A percentile compares a stretch with the other conserved stretches of the same genome.
Evolutionary conservation across 2,329 filamentous ascomycete genomes (phyloP).

Genomic region (Massarina eburnea): DNA sequence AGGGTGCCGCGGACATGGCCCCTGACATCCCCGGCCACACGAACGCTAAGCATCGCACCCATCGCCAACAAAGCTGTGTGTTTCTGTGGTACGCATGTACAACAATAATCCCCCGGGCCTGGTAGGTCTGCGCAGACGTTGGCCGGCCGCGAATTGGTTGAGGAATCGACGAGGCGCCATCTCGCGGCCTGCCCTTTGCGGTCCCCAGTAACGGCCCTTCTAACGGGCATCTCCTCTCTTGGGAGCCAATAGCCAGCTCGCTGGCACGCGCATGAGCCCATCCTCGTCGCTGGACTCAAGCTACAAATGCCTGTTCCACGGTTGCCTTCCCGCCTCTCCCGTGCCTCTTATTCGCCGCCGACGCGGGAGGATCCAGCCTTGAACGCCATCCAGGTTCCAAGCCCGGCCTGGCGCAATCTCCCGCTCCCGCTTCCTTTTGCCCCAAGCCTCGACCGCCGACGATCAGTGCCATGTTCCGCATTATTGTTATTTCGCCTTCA

Average conservation of each 20-base stretch:
- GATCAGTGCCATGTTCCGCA: background rate
- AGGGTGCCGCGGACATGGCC: background rate
- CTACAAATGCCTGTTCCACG: slow-evolving; percentile 5
- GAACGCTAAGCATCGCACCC: background rate
- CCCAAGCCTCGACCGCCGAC: background rate
- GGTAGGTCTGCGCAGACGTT: no score
- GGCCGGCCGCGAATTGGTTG: no score
- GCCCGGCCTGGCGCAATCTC: slow-evolving; percentile 4
- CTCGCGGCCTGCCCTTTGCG: background rate
- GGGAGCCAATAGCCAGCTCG: slow-evolving; percentile 4
- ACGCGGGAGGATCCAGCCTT: background rate
- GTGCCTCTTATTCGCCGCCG: slow-evolving; percentile 1
- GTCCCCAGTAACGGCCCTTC: background rate
- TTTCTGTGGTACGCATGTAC: no score
- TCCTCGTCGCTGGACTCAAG: background rate
- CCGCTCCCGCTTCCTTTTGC: background rate
- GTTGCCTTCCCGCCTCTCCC: slow-evolving; percentile 6
- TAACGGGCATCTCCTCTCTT: background rate
- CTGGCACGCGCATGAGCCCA: slow-evolving; percentile 1
- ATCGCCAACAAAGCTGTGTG: no score
- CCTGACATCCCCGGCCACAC: background rate
- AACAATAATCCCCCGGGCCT: no score
- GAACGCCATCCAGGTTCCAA: slow-evolving; percentile 2
- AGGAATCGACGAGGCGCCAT: no score
- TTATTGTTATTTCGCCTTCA: no score